Evolutionary conservation across 2,329 filamentous ascomycete genomes (phyloP).

Genomic region (Beauveria sp.): DNA sequence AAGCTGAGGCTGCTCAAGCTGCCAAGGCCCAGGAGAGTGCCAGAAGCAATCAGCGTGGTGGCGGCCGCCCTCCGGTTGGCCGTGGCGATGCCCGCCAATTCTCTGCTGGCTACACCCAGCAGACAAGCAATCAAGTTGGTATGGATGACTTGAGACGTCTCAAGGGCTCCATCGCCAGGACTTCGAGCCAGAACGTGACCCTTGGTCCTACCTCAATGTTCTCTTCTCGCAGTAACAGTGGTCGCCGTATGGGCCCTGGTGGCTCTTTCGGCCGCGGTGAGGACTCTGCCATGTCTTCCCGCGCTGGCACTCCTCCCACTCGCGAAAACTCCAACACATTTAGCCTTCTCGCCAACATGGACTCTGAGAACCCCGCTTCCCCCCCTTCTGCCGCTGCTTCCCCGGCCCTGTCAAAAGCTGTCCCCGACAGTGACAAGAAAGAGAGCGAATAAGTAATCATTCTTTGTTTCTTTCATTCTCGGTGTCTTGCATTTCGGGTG

Average conservation of each 20-base stretch:
- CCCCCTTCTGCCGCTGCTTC: constrained; percentile 63
- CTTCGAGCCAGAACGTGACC: constrained; percentile 54
- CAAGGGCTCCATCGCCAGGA: constrained; percentile 52
- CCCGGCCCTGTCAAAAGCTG: constrained; percentile 56
- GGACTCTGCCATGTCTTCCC: constrained; percentile 80
- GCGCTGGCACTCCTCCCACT: constrained; percentile 78
- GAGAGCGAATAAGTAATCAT: constrained; percentile 32
- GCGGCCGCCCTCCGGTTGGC: constrained; percentile 63
- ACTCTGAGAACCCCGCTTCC: constrained; percentile 56
- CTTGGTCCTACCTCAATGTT: constrained; percentile 85
- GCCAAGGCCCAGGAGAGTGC: constrained; percentile 72
- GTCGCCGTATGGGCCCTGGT: constrained; percentile 70
- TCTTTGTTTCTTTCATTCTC: constrained; percentile 22
- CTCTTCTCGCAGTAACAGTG: constrained; percentile 83
- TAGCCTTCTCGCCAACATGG: constrained; percentile 57
- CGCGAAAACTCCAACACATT: constrained; percentile 70
- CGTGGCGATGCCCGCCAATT: constrained; percentile 85
- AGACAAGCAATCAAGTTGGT: constrained; percentile 76
- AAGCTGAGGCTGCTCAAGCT: constrained; percentile 68
- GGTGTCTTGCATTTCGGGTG: constrained; percentile 40
- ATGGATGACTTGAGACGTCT: constrained; percentile 88
- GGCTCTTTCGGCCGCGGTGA: constrained; percentile 68
- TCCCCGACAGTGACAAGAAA: constrained; percentile 49
- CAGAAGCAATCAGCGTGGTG: constrained; percentile 54
- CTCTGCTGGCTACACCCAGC: constrained; percentile 62